Evolutionary conservation across 2,329 filamentous ascomycete genomes (phyloP), one percentile per base, ranked within the genome.

Genomic region (Sclerotiophoma versabilis): DNA sequence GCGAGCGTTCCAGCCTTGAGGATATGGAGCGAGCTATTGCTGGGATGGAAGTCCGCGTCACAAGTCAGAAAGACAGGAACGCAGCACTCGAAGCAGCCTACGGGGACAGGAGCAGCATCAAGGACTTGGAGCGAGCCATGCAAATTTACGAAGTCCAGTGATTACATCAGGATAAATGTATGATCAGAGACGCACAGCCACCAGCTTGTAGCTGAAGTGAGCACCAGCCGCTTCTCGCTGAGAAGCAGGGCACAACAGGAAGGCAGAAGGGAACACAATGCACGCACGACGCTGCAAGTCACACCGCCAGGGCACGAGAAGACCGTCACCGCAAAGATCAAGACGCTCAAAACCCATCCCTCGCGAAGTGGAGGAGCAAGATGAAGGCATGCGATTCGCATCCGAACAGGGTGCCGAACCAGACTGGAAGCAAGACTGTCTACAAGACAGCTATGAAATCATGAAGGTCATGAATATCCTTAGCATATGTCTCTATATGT

Each of bases 21-120:
- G 69, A 72, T 32, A 72, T 72, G 66, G 68, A 72, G 50, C 49
- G 66, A 36, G 70, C 66, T 1, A 62, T 71, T 29, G 67, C 65
- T 2, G 67, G 67, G 6, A 44, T 72, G n/a, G 63, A 67, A 23
- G 54, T 58, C 5, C 75, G 55, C 60, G 43, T 54, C 22, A 74
- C 43, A 59, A 63, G 54, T 19, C 49, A 74, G 2, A 66, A 74
- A 1, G 72, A 73, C 22, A 71, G 64, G 45, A 77, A 78, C 48
- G 66, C 67, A 39, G 64, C 71, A 5, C 58, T 80, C n/a, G 76
- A 80, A 73, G 76, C 80, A 29, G 77, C 78, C 2, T 81, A 80
- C 48, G 79, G 78, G 11, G 75, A 76, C 46, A 76, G 78, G 57
- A 73, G 71, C 11, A 78, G 73, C 38, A 52, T 80, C 39, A 66